Evolutionary conservation across 192 early-diverging fungal genomes (phyloP).

Genomic region (Backusella mclennaniae): DNA sequence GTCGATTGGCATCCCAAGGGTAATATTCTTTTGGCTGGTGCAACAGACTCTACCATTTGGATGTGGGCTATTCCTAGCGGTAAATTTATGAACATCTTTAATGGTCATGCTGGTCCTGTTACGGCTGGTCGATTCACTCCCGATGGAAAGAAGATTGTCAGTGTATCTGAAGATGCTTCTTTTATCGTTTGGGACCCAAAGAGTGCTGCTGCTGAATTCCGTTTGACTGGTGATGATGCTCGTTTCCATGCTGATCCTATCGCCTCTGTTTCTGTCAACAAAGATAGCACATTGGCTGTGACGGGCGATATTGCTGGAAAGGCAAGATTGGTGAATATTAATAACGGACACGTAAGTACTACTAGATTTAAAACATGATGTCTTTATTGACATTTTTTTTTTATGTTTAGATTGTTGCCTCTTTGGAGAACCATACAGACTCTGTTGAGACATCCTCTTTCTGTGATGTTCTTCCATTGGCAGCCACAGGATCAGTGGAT

Average conservation of each 20-base stretch:
- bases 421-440: slow-evolving; percentile 80
- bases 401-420: slow-evolving; percentile 63
- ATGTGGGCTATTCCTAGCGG: slow-evolving; percentile 94
- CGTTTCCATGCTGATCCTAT: slow-evolving; percentile 85
- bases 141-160: slow-evolving; percentile 85
- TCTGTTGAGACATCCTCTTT: slow-evolving; percentile 89
- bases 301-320: slow-evolving; percentile 83
- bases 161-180: slow-evolving; percentile 80
- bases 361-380: too few species aligned
- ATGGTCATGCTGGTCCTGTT: slow-evolving; percentile 81
- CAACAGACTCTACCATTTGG: slow-evolving; percentile 88
- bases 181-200: slow-evolving; percentile 94
- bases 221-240: slow-evolving; percentile 68
- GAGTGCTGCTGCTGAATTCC: slow-evolving; percentile 64
- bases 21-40: slow-evolving; percentile 85
- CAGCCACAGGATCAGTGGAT: slow-evolving; percentile 86
- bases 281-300: slow-evolving; percentile 74
- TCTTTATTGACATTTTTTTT: background rate
- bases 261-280: slow-evolving; percentile 69
- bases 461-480: slow-evolving; percentile 67
- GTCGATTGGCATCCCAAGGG: slow-evolving; percentile 96
- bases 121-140: slow-evolving; percentile 89
- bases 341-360: slow-evolving; percentile 59
- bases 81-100: slow-evolving; percentile 92
- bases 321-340: slow-evolving; percentile 73